phyloP scores from a whole-genome alignment of 2,329 filamentous ascomycete genomes.

The Ophiosphaerella herpotricha region DNA sequence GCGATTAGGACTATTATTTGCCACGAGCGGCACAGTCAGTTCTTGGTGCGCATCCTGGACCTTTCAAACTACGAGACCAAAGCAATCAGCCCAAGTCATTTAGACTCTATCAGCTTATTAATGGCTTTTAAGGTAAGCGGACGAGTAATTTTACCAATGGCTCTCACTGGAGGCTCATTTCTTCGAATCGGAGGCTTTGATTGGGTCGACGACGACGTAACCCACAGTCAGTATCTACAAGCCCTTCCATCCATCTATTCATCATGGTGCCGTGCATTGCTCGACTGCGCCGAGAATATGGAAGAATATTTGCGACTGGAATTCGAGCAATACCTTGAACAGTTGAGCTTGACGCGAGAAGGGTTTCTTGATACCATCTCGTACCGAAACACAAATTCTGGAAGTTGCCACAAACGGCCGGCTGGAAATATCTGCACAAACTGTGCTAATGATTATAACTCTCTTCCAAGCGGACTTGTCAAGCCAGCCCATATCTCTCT shows the following conservation, averaged over 20 bases:
- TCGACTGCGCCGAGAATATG: constrained; percentile 11
- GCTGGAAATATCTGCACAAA: constrained; percentile 1
- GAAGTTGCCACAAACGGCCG: background rate
- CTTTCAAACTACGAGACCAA: background rate
- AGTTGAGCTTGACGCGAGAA: constrained; percentile 5
- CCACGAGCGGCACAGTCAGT: constrained; percentile 3
- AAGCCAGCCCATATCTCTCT: constrained; percentile 12
- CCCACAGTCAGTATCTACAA: constrained; percentile 11
- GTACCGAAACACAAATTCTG: background rate
- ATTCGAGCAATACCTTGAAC: background rate
- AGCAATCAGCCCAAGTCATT: background rate
- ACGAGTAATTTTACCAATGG: constrained; percentile 13
- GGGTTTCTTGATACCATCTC: background rate
- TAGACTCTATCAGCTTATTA: constrained; percentile 7
- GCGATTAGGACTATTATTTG: constrained; percentile 11
- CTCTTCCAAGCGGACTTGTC: constrained; percentile 7
- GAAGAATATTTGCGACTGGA: constrained; percentile 7
- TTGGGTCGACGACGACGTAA: constrained; percentile 15
- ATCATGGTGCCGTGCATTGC: constrained; percentile 14
- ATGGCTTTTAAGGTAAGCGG: constrained; percentile 12
- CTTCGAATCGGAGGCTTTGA: constrained; percentile 20
- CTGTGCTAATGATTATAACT: constrained; percentile 3
- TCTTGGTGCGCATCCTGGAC: constrained; percentile 6
- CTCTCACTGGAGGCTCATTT: constrained; percentile 13
- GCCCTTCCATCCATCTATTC: constrained; percentile 13